Base-by-base conservation (phyloP, 768 basidiomycete genomes). In the Dioszegia hungarica region DNA sequence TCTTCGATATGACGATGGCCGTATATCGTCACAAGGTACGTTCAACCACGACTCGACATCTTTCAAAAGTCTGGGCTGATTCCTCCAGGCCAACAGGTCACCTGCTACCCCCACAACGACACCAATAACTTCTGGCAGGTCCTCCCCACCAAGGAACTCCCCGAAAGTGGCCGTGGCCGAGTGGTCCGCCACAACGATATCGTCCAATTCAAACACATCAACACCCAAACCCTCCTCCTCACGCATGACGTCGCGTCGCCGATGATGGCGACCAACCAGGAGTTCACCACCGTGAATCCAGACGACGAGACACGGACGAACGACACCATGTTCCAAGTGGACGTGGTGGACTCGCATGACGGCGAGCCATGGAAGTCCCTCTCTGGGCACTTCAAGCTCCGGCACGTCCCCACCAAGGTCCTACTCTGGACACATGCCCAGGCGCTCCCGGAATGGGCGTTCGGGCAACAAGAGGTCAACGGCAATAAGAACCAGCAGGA, bases 171-270 rank as follows among this genome's bases (percentile, higher is more conserved):
- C 19, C 88, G 90, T 24, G 94, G 92, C 12, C 86, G 94, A 45
- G 83, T 91, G 60, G 90, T 97, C 38, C 87, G 89, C 43, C 86
- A 97, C 60, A 82, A 88, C 57, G 95, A 98, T 74, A 77, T 89
- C 51, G 81, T 98, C 62, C 92, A 90, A 68, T 82, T 98, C 19
- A 80, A 91, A 22, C 95, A 99, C 68, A 82, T 90, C 71, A 84
- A 83, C 74, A 94, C 93, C 10, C 80, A 93, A 60, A 84, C 85
- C 1, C 77, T 85, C 56, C 85, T 99, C 43, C 78, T 99, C 40
- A 95, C 93, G 2, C 95, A 99, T 67, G 95, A 99, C 74, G 95
- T 99, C 56, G 95, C 95, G 0, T 95, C 90, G 0, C 89, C 95
- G 4, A 82, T 92, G 46, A 93, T 90, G 87, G 86, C 95, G 15